Evolutionary conservation across 2,329 filamentous ascomycete genomes (phyloP), one percentile per base, ranked within the genome.

Genomic region (Camptophora hylomeconis): DNA sequence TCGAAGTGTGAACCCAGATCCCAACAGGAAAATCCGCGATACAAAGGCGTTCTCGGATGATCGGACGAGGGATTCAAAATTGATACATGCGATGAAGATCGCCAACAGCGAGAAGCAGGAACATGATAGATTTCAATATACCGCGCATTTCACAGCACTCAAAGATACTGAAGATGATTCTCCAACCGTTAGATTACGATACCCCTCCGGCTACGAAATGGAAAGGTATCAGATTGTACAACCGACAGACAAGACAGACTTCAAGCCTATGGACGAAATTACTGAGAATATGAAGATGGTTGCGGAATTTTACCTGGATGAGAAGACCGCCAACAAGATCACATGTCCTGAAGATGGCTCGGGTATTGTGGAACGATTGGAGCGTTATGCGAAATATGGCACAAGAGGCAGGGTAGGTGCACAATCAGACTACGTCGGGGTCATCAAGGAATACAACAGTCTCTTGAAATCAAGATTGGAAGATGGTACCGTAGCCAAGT

Each of bases 211-310:
- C 37, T 65, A 66, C 27, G 68, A 69, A 30, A 15, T 30, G 14
- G 81, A 89, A 55, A 72, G 66, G 73, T 84, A 81, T 48, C 71
- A 86, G 45, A 68, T 89, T 7, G 76, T 87, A 16, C 72, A 72
- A 48, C 80, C 80, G 26, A 81, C 92, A 40, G 77, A 76, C 41
- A 80, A 84, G 40, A 36, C 38, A 6, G 75, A 86, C 45, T 78
- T 79, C 21, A 68, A 55, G 32, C 57, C 61, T 5, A 48, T 80
- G 17, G 69, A 77, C 40, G 79, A 82, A 36, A 83, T 83, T 42
- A 67, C 75, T 37, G 63, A 72, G 30, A 72, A 80, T 15, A 69
- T 84, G 32, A 67, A 72, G 38, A 70, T 73, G 24, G 71, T 84
- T 24, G 72, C 73, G 31, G 70, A 78, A 34, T 75, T 77, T 45